phyloP scores from a whole-genome alignment of 257 asterid genomes.

The Capsicum pubescens region DNA sequence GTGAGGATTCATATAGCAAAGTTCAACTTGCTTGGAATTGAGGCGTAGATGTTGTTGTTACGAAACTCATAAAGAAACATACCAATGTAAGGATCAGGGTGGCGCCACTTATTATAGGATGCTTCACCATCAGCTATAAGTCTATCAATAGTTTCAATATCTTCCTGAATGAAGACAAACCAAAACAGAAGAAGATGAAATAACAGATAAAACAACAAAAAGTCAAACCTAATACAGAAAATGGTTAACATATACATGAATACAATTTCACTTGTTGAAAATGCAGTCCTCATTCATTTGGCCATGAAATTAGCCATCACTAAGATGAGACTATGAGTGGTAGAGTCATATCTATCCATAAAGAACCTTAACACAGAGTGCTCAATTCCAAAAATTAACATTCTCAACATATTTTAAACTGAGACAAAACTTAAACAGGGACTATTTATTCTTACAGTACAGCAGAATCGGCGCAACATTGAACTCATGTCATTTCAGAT shows the following conservation, averaged over 20 bases:
- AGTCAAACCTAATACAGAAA: not conserved
- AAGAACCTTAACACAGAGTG: not conserved
- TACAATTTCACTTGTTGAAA: not conserved
- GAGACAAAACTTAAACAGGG: not conserved
- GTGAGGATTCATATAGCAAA: constrained; percentile 1
- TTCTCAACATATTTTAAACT: not conserved
- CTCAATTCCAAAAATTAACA: not conserved
- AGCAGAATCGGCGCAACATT: not conserved
- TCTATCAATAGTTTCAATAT: constrained; percentile 79
- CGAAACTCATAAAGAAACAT: constrained; percentile 33
- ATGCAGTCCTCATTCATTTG: constrained; percentile 1
- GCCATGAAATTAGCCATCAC: constrained; percentile 1
- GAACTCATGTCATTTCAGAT: not conserved
- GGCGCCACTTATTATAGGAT: constrained; percentile 74
- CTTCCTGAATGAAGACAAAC: constrained; percentile 65
- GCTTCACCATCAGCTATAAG: constrained; percentile 80
- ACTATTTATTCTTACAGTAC: not conserved
- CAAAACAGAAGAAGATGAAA: constrained; percentile 19
- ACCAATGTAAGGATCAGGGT: constrained; percentile 98
- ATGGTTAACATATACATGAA: not conserved
- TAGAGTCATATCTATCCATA: not conserved
- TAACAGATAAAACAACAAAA: not conserved
- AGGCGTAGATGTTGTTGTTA: not conserved
- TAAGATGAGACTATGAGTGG: not conserved
- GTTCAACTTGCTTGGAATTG: constrained; percentile 5